Percentiles rank a stretch among this genome's conserved stretches.
phyloP scores from a whole-genome alignment of 495 filamentous ascomycete species.

The Daldinia bambusicola region DNA sequence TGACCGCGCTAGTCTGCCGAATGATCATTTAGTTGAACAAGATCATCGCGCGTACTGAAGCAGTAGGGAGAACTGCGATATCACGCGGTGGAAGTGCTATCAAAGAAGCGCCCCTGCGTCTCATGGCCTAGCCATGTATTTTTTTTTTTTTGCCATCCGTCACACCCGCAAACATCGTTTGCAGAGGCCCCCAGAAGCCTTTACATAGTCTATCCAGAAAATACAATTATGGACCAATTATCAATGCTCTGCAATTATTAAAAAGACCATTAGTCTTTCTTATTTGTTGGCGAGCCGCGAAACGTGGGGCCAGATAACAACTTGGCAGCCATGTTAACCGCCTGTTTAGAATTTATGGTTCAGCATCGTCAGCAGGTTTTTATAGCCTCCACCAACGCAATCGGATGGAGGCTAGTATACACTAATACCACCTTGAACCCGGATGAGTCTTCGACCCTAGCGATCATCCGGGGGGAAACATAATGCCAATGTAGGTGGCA shows the following conservation, averaged over 20 bases:
- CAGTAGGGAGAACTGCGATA: constrained; percentile 11
- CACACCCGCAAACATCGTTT: constrained; percentile 22
- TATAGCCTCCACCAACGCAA: constrained; percentile 3
- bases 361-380: constrained; percentile 2
- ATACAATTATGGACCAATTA: constrained; percentile 22
- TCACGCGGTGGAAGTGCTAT: constrained; percentile 20
- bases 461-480: constrained; percentile 2
- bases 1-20: constrained; percentile 23
- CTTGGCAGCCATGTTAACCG: constrained; percentile 19
- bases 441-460: constrained; percentile 13
- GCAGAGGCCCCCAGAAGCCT: constrained; percentile 26
- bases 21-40: constrained; percentile 18
- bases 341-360: constrained; percentile 10
- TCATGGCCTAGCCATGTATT: not conserved
- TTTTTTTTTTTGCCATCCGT: not conserved
- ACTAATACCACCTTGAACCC: constrained; percentile 5
- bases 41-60: constrained; percentile 31
- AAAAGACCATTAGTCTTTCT: constrained; percentile 1
- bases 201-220: constrained; percentile 9
- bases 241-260: constrained; percentile 6
- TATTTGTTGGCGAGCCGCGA: constrained; percentile 18
- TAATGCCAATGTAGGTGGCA: constrained; percentile 33
- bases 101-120: constrained; percentile 27
- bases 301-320: constrained; percentile 23
- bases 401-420: constrained; percentile 23